Evolutionary conservation across 108 stramenopile species (phyloP).

Genomic region (Cyclostephanos invisitatus): DNA sequence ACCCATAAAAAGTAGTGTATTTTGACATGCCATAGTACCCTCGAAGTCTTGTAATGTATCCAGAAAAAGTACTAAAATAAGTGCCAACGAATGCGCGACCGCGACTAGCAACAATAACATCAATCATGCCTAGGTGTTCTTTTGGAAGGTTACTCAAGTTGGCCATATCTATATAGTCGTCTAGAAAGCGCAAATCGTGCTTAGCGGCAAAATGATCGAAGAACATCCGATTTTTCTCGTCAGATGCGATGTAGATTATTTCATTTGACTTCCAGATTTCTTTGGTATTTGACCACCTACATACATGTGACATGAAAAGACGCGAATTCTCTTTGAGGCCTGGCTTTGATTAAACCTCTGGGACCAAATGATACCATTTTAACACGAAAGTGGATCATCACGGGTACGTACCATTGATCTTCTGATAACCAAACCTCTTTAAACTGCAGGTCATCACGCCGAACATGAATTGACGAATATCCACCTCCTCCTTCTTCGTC

Average conservation of each 20-base stretch:
- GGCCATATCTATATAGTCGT: slow-evolving; percentile 80
- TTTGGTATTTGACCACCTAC: slow-evolving; percentile 53
- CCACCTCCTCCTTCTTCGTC: slow-evolving; percentile 79
- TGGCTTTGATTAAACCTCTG: slow-evolving; percentile 45
- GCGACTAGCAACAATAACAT: slow-evolving; percentile 87
- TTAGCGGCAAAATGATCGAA: slow-evolving; percentile 73
- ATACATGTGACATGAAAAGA: background rate
- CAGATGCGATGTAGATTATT: slow-evolving; percentile 81
- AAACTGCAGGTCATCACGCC: slow-evolving; percentile 86
- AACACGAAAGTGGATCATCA: slow-evolving; percentile 12
- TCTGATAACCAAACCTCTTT: slow-evolving; percentile 76
- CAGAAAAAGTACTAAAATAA: slow-evolving; percentile 90
- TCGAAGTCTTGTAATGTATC: slow-evolving; percentile 85
- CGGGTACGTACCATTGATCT: slow-evolving; percentile 63
- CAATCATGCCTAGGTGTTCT: slow-evolving; percentile 95
- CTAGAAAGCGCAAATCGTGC: slow-evolving; percentile 74
- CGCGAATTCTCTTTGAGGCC: background rate
- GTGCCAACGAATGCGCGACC: slow-evolving; percentile 90
- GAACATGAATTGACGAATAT: slow-evolving; percentile 82
- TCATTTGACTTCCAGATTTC: slow-evolving; percentile 58
- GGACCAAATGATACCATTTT: slow-evolving; percentile 30
- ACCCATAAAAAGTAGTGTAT: slow-evolving; percentile 71
- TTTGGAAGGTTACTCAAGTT: slow-evolving; percentile 67
- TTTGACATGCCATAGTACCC: slow-evolving; percentile 81
- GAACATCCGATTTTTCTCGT: slow-evolving; percentile 77